A percentile compares a stretch with the other conserved stretches of the same genome.
Conservation (phyloP, 331 rosid species). For the Telfairia occidentalis region DNA sequence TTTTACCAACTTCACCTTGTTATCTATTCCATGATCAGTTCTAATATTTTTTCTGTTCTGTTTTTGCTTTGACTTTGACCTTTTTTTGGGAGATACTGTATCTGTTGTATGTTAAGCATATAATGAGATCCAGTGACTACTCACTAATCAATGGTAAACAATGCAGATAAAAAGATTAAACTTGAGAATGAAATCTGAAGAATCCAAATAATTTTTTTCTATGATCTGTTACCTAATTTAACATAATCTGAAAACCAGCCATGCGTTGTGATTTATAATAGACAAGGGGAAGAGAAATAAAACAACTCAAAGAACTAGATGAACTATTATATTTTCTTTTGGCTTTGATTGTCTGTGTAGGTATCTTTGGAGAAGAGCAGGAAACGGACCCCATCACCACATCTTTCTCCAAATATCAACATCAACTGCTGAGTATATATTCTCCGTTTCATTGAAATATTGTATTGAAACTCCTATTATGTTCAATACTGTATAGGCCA, state of each 20-base stretch:
- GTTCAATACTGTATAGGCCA: not conserved
- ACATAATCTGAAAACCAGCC: not conserved
- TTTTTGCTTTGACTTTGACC: not conserved
- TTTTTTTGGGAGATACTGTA: not conserved
- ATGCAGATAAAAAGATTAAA: not conserved
- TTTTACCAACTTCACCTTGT: not conserved
- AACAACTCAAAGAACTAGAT: not conserved
- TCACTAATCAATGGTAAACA: not conserved
- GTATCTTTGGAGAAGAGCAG: constrained; percentile 57
- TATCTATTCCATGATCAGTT: not conserved
- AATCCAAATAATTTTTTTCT: not conserved
- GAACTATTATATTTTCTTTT: not conserved
- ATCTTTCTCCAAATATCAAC: constrained; percentile 11
- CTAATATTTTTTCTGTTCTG: not conserved
- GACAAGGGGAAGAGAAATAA: not conserved
- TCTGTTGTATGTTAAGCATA: not conserved
- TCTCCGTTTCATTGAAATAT: not conserved
- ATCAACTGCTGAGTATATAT: constrained; percentile 3
- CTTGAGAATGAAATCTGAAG: not conserved
- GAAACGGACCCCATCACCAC: constrained; percentile 25
- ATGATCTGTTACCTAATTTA: not conserved
- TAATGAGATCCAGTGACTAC: not conserved
- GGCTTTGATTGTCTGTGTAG: constrained; percentile 22
- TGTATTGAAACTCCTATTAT: not conserved
- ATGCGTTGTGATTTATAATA: not conserved